These are phyloP conservation scores for Eurotiales sp. DNA, from an alignment of 2,329 filamentous ascomycete species.

Conservation along the genomic window DNA sequence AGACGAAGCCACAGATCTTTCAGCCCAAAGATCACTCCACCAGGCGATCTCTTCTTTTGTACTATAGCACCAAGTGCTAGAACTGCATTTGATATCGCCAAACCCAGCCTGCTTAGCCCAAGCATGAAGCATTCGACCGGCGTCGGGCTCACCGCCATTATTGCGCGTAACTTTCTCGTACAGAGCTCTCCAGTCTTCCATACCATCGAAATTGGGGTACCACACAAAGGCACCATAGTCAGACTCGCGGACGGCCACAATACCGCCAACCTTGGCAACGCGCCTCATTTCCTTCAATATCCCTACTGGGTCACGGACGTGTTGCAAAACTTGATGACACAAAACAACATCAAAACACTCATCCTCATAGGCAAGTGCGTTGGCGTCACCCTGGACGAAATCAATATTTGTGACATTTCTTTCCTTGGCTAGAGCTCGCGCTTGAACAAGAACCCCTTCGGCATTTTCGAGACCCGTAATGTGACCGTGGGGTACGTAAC, in stretches of 20 bases:
- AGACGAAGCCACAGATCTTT: conserved; percentile 4
- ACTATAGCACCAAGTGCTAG: conserved; percentile 16
- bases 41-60: conserved; percentile 12
- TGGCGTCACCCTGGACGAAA: conserved; percentile 40
- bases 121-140: conserved; percentile 22
- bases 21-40: conserved; percentile 14
- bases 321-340: conserved; percentile 57
- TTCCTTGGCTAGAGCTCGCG: conserved; percentile 27
- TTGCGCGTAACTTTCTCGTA: conserved; percentile 18
- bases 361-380: conserved; percentile 39
- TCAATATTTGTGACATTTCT: conserved; percentile 30
- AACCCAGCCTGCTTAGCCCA: conserved; percentile 27
- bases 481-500: conserved; percentile 32
- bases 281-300: conserved; percentile 55
- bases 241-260: conserved; percentile 49
- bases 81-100: conserved; percentile 18
- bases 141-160: conserved; percentile 16
- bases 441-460: conserved; percentile 33
- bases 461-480: conserved; percentile 37
- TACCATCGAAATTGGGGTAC: conserved; percentile 29
- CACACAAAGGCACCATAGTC: conserved; percentile 24
- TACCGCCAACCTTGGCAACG: conserved; percentile 50
- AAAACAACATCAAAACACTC: conserved; percentile 57
- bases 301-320: conserved; percentile 49
- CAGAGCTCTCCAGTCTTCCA: conserved; percentile 24